These are phyloP conservation scores for Russula brevipes DNA, from an alignment of 768 basidiomycete genomes.

Conservation along the genomic window DNA sequence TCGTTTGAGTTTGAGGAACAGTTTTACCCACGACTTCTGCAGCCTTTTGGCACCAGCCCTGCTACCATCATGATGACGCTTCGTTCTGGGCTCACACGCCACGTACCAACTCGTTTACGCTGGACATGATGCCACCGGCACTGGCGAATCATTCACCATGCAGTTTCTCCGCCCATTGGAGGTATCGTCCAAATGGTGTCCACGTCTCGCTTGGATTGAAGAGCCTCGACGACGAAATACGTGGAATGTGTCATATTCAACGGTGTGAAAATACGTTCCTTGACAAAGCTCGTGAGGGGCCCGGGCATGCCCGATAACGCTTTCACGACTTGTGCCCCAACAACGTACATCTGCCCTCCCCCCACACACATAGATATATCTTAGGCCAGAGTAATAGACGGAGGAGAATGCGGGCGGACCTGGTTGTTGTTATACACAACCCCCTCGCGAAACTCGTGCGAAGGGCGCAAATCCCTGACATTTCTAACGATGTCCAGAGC, in stretches of 20 bases:
- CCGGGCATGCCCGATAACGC: constrained; percentile 30
- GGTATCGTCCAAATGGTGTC: constrained; percentile 33
- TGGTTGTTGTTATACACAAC: constrained; percentile 39
- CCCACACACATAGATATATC: too few species aligned
- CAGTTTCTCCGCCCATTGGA: constrained; percentile 30
- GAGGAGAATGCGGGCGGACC: constrained; percentile 23
- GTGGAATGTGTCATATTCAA: constrained; percentile 40
- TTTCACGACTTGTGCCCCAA: constrained; percentile 33
- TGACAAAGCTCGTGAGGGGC: constrained; percentile 37
- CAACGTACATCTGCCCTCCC: constrained; percentile 37
- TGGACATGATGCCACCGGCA: constrained; percentile 42
- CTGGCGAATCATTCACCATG: constrained; percentile 32
- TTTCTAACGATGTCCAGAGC: constrained; percentile 19
- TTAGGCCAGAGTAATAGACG: too few species aligned
- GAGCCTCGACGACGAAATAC: constrained; percentile 33
- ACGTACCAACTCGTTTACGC: constrained; percentile 39
- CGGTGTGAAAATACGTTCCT: constrained; percentile 38
- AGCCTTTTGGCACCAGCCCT: not conserved
- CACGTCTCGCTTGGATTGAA: constrained; percentile 33
- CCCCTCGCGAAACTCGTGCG: constrained; percentile 35
- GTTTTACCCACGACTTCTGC: constrained; percentile 39
- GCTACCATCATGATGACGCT: not conserved
- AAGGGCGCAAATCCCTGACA: constrained; percentile 32
- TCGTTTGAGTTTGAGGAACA: constrained; percentile 30
- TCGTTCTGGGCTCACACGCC: too few species aligned